A percentile compares a stretch with the other conserved stretches of the same genome.
These are phyloP conservation scores for Xerocomus subilludens DNA, from an alignment of 1,284 basidiomycete genomes.

Conservation along the genomic window DNA sequence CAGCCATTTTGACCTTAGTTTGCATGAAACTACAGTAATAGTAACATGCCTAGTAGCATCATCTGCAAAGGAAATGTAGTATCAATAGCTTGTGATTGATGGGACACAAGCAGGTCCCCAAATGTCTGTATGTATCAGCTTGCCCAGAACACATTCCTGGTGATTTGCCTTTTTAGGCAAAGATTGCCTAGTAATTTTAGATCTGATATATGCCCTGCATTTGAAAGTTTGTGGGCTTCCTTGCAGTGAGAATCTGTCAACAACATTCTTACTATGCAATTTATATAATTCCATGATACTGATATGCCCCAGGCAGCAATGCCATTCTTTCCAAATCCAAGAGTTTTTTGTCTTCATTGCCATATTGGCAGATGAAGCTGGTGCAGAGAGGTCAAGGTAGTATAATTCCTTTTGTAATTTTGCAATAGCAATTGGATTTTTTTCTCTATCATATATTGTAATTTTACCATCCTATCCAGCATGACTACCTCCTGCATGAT, in stretches of 20 bases:
- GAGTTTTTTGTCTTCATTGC: neutral
- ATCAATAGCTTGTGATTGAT: neutral
- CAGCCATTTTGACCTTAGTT: neutral
- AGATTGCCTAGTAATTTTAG: neutral
- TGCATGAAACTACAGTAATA: neutral
- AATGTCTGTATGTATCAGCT: conserved; percentile 9
- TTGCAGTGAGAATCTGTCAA: neutral
- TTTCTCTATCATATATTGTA: no score
- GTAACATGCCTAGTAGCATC: neutral
- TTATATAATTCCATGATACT: neutral
- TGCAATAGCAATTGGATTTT: neutral
- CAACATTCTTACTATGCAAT: neutral
- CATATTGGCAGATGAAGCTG: neutral
- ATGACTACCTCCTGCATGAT: no score
- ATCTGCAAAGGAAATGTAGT: conserved; percentile 14
- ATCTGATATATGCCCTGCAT: neutral
- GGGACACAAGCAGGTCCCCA: neutral
- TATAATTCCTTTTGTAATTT: neutral
- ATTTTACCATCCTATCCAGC: no score
- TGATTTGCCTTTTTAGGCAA: neutral
- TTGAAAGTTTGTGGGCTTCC: neutral
- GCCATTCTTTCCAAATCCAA: conserved; percentile 29
- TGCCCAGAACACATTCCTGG: neutral
- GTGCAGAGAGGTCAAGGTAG: no score
- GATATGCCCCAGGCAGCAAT: conserved; percentile 8